Evolutionary conservation across 2,329 filamentous ascomycete species (phyloP).

Genomic region (Drechslera avenae): DNA sequence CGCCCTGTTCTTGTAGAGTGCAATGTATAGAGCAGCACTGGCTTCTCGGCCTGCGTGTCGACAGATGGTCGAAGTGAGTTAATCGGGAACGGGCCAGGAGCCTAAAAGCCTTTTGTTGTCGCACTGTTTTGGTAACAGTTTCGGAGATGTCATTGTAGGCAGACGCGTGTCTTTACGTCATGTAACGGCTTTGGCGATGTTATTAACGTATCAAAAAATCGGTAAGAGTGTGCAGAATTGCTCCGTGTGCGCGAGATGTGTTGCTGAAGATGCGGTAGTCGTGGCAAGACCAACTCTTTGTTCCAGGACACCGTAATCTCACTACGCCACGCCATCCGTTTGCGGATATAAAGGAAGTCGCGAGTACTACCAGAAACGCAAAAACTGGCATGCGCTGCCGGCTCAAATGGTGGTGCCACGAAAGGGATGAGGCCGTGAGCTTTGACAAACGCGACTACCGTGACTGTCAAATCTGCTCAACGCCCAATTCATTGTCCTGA

Average conservation of each 20-base stretch:
- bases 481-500: too few species aligned
- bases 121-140: not conserved
- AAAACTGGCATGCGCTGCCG: not conserved
- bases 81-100: slow-evolving; percentile 6
- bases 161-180: not conserved
- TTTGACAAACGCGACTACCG: not conserved
- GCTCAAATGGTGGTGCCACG: not conserved
- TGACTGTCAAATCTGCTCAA: not conserved
- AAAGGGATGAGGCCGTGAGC: not conserved
- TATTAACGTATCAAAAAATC: not conserved
- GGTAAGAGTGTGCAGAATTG: not conserved
- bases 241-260: not conserved
- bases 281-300: slow-evolving; percentile 3
- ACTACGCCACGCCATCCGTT: slow-evolving; percentile 1
- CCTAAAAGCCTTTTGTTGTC: not conserved
- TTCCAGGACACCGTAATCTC: not conserved
- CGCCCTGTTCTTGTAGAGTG: slow-evolving; percentile 5
- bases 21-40: slow-evolving; percentile 18
- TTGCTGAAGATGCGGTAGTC: not conserved
- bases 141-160: not conserved
- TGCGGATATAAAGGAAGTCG: slow-evolving; percentile 5
- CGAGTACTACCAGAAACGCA: not conserved
- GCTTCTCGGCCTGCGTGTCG: slow-evolving; percentile 20
- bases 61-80: slow-evolving; percentile 4
- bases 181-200: not conserved